Conservation (phyloP, 2,329 filamentous ascomycete genomes). For the Claviceps paspali region DNA sequence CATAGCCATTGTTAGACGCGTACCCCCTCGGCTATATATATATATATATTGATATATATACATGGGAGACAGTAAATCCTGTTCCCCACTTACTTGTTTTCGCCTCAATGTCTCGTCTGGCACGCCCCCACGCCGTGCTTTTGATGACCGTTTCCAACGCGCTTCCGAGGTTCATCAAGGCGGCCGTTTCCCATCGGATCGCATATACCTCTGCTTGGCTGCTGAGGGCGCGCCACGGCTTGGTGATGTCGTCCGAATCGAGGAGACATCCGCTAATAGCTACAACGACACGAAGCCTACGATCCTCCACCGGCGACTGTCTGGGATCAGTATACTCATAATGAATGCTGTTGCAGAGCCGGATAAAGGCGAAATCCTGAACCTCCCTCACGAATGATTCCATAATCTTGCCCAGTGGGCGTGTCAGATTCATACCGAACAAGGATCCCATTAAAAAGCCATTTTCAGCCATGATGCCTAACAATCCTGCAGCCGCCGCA, state of each 20-base stretch:
- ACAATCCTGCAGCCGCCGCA: constrained; percentile 58
- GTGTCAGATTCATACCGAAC: constrained; percentile 81
- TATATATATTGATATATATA: not conserved
- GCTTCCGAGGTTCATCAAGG: constrained; percentile 61
- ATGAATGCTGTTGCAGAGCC: constrained; percentile 38
- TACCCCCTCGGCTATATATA: not conserved
- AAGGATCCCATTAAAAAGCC: constrained; percentile 66
- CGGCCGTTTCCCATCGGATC: constrained; percentile 68
- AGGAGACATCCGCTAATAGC: constrained; percentile 71
- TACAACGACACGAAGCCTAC: constrained; percentile 67
- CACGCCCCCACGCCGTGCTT: constrained; percentile 65
- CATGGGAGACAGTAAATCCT: not conserved
- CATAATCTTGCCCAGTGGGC: constrained; percentile 74
- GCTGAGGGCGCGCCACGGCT: constrained; percentile 66
- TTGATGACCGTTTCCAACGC: constrained; percentile 64
- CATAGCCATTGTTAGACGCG: not conserved
- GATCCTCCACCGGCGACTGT: constrained; percentile 38
- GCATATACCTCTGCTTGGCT: constrained; percentile 64
- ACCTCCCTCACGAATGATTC: constrained; percentile 78
- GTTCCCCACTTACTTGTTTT: constrained; percentile 30
- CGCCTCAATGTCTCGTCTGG: constrained; percentile 34
- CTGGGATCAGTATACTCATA: constrained; percentile 31
- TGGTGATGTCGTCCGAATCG: constrained; percentile 49
- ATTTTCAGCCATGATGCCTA: constrained; percentile 69
- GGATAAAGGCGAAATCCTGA: constrained; percentile 75